phyloP scores from a whole-genome alignment of 2,329 filamentous ascomycete genomes.

The Hypoxylon sp. region DNA sequence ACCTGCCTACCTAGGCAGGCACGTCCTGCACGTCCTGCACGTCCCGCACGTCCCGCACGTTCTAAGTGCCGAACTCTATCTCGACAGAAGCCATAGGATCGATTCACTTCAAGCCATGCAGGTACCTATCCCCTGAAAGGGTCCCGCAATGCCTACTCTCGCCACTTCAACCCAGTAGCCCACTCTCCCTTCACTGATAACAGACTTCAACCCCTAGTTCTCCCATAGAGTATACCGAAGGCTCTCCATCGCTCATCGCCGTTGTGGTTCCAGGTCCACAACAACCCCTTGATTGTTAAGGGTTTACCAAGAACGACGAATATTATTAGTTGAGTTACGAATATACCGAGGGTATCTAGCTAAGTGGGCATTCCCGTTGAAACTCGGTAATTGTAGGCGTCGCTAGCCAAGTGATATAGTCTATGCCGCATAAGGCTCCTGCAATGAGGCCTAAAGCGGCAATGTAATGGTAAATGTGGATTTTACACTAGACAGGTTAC shows the following conservation, averaged over 20 bases:
- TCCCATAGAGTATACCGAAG: constrained; percentile 1
- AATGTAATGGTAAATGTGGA: not conserved
- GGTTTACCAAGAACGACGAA: not conserved
- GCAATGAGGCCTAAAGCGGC: not conserved
- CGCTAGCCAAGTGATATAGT: not conserved
- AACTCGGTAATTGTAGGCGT: not conserved
- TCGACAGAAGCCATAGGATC: constrained; percentile 34
- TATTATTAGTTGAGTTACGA: constrained; percentile 6
- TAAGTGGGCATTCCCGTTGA: not conserved
- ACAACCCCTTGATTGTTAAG: not conserved
- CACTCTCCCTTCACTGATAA: not conserved
- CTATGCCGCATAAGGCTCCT: constrained; percentile 8
- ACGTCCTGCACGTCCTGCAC: no score
- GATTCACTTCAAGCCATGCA: constrained; percentile 28
- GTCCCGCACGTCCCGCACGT: no score
- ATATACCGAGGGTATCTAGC: not conserved
- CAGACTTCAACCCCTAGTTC: not conserved
- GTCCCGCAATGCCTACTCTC: not conserved
- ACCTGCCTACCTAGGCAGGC: not conserved
- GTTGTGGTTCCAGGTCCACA: constrained; percentile 6
- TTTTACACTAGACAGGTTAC: not conserved
- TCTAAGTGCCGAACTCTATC: constrained; percentile 30
- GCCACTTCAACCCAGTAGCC: not conserved
- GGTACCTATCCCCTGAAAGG: constrained; percentile 5
- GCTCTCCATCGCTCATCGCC: constrained; percentile 9